Conservation (phyloP, 306 rosid genomes). For the Begonia loranthoides region DNA sequence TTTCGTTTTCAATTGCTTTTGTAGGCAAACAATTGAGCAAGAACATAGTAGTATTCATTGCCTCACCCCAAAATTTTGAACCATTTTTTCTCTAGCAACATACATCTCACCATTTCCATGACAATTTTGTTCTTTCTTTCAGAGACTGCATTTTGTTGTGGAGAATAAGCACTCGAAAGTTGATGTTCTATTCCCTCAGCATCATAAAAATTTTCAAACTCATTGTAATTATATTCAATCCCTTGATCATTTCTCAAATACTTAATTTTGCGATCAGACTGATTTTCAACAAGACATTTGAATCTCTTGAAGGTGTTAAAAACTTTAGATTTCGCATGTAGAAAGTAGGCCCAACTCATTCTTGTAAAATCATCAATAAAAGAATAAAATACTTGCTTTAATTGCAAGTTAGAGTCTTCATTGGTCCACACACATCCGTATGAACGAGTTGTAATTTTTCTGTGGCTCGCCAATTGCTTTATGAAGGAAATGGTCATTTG, state of each 20-base stretch:
- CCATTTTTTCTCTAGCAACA: neutral
- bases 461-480: no score
- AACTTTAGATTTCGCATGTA: neutral
- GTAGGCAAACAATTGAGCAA: neutral
- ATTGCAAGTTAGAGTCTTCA: no score
- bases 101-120: neutral
- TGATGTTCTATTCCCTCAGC: conserved; percentile 1
- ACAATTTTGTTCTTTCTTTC: conserved; percentile 1
- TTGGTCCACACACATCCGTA: no score
- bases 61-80: conserved; percentile 4
- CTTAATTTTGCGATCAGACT: neutral
- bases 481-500: no score
- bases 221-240: neutral
- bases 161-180: neutral
- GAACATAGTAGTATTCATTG: neutral
- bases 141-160: conserved; percentile 1
- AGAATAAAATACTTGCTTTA: neutral
- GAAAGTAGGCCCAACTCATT: conserved; percentile 5
- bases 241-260: neutral
- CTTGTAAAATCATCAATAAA: neutral
- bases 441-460: no score
- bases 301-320: neutral
- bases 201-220: neutral
- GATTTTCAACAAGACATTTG: neutral
- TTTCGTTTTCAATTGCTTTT: neutral